These are phyloP conservation scores for Leccinellum albellum DNA, from an alignment of 768 basidiomycete genomes.

Conservation along the genomic window DNA sequence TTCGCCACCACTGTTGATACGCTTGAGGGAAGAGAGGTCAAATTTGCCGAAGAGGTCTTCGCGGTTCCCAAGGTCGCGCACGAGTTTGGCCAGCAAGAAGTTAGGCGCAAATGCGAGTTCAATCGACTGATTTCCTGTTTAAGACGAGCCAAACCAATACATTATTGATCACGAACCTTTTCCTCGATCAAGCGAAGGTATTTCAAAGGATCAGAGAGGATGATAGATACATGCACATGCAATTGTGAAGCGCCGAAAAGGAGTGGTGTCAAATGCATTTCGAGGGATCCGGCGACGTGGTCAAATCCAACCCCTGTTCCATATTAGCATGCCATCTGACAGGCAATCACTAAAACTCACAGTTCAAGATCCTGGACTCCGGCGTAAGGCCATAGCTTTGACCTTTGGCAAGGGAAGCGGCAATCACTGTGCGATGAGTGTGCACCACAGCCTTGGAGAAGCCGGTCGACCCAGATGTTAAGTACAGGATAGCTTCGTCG, in stretches of 20 bases:
- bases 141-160: too few species aligned
- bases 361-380: conserved; percentile 26
- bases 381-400: neutral
- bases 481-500: neutral
- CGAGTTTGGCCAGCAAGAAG: neutral
- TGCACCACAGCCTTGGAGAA: neutral
- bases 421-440: neutral
- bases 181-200: neutral
- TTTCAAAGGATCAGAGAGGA: conserved; percentile 11
- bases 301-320: conserved; percentile 36
- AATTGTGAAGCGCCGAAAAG: conserved; percentile 23
- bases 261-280: conserved; percentile 34
- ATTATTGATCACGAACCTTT: neutral
- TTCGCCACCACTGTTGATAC: neutral
- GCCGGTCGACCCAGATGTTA: neutral
- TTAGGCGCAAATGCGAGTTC: neutral
- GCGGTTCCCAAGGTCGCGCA: neutral
- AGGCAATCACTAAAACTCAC: conserved; percentile 9
- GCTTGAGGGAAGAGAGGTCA: conserved; percentile 22
- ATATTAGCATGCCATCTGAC: neutral
- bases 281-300: conserved; percentile 38
- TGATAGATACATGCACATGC: conserved; percentile 11
- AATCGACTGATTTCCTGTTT: neutral
- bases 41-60: conserved; percentile 20
- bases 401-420: neutral